These are phyloP conservation scores for Smallanthus sonchifolius DNA, from an alignment of 129 eudicot species.

Conservation along the genomic window DNA sequence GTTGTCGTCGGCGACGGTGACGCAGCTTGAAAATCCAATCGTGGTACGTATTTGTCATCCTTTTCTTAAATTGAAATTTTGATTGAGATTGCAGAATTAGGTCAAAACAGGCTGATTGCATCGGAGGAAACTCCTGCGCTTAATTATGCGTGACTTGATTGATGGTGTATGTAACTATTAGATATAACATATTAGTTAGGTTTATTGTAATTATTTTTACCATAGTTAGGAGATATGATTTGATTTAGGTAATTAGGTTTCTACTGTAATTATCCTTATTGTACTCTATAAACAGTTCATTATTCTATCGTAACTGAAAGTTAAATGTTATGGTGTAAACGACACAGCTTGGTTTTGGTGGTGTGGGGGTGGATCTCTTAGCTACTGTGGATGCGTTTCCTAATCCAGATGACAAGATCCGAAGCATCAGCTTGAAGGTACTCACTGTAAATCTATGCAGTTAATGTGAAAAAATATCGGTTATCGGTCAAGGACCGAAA, in stretches of 20 bases:
- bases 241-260: no score
- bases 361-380: conserved; percentile 57
- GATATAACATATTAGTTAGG: no score
- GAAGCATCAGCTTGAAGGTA: conserved; percentile 81
- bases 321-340: conserved; percentile 12
- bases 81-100: not conserved
- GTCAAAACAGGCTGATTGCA: not conserved
- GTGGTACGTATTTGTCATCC: conserved; percentile 38
- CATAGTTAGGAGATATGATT: no score
- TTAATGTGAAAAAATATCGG: no score
- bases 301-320: not conserved
- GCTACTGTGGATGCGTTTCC: conserved; percentile 77
- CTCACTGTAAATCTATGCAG: no score
- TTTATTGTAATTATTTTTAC: no score
- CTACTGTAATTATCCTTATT: no score
- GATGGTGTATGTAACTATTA: not conserved
- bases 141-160: not conserved
- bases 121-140: not conserved
- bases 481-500: no score
- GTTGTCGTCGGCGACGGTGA: conserved; percentile 34
- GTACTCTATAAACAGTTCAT: no score
- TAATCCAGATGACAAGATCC: conserved; percentile 84
- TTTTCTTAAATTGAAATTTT: not conserved
- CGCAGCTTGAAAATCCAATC: conserved; percentile 43
- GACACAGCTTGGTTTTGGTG: conserved; percentile 71